A percentile compares a stretch with the other conserved stretches of the same genome.
Evolutionary conservation across 345 rosid species (phyloP).

Genomic region (Gossypium turneri): DNA sequence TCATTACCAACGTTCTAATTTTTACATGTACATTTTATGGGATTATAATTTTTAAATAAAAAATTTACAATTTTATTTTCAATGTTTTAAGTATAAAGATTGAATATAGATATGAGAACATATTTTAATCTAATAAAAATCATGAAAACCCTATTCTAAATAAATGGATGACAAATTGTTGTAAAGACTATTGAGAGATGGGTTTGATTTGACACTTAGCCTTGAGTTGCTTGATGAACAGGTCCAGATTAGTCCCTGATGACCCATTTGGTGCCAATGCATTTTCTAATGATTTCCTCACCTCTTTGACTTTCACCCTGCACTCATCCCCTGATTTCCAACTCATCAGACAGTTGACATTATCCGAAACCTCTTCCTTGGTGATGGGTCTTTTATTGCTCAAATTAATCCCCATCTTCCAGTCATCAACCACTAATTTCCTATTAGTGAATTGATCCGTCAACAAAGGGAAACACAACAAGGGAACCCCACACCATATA

Average conservation of each 20-base stretch:
- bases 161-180: background rate
- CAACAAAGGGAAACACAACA: conserved; percentile 61
- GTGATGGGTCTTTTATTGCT: conserved; percentile 26
- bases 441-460: conserved; percentile 83
- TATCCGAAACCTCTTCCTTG: conserved; percentile 39
- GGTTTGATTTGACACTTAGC: conserved; percentile 22
- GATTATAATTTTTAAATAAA: too few species aligned
- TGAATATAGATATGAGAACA: too few species aligned
- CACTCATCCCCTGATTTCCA: conserved; percentile 35
- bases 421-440: conserved; percentile 77
- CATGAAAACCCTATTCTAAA: background rate
- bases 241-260: conserved; percentile 38
- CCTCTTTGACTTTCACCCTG: conserved; percentile 33
- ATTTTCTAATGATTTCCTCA: conserved; percentile 37
- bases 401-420: conserved; percentile 71
- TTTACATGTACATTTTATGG: too few species aligned
- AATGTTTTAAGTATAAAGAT: too few species aligned
- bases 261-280: conserved; percentile 47
- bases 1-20: too few species aligned
- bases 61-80: too few species aligned
- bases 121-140: background rate
- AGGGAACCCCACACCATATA: conserved; percentile 64
- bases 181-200: background rate
- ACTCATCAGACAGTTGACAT: conserved; percentile 46
- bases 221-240: conserved; percentile 38